Conservation (phyloP, 805 yeast species). For the Metschnikowia anglica region DNA sequence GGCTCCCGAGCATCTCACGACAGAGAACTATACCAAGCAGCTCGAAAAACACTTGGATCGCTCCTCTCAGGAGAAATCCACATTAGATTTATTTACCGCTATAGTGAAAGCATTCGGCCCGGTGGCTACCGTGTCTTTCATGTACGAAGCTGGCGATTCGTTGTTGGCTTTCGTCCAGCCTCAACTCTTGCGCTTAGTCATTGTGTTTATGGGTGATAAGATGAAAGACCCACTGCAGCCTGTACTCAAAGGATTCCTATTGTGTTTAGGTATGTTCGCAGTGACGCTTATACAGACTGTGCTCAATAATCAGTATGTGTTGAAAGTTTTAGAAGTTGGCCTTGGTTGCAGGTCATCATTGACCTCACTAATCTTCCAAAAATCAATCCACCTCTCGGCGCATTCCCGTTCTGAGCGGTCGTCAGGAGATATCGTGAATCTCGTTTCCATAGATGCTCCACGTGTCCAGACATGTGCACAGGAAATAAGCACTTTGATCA, state of each 20-base stretch:
- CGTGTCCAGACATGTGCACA: constrained; percentile 23
- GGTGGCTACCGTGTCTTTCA: constrained; percentile 23
- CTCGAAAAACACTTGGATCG: constrained; percentile 22
- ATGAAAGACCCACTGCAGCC: constrained; percentile 15
- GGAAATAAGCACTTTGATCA: constrained; percentile 19
- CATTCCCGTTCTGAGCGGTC: constrained; percentile 20
- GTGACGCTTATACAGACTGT: constrained; percentile 61
- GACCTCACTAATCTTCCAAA: constrained; percentile 25
- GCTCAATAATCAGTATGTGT: constrained; percentile 66
- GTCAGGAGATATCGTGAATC: constrained; percentile 27
- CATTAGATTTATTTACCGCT: constrained; percentile 18
- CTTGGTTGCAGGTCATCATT: constrained; percentile 33
- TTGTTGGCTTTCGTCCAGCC: constrained; percentile 70
- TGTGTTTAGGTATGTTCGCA: constrained; percentile 47
- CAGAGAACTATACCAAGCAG: constrained; percentile 20
- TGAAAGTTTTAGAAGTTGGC: constrained; percentile 55
- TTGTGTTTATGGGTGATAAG: constrained; percentile 54
- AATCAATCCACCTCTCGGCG: constrained; percentile 22
- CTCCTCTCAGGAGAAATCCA: constrained; percentile 7
- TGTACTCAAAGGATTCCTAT: constrained; percentile 18
- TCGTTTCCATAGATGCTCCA: constrained; percentile 26
- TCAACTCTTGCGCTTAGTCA: constrained; percentile 67
- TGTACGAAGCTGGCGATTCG: constrained; percentile 25
- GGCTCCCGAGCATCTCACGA: constrained; percentile 27
- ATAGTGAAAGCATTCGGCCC: constrained; percentile 30